These are phyloP conservation scores for Brettanomyces custersianus DNA, from an alignment of 805 yeast genomes.

Conservation along the genomic window DNA sequence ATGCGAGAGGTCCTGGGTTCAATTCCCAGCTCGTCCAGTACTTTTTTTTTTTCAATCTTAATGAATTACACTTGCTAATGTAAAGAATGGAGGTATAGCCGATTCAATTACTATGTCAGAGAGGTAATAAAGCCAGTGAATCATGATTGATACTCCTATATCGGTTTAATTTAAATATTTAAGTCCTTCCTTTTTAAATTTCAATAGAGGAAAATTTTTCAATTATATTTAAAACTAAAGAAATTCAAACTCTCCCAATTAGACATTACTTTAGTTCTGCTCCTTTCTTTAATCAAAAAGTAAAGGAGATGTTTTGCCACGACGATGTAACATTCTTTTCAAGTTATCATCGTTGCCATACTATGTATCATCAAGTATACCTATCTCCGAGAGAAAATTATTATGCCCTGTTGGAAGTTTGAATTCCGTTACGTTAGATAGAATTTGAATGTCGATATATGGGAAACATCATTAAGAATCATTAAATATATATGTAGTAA, in stretches of 20 bases:
- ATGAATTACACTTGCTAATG: no score
- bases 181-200: no score
- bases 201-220: no score
- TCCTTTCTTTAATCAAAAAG: constrained; percentile 47
- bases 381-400: constrained; percentile 43
- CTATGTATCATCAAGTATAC: constrained; percentile 15
- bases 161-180: no score
- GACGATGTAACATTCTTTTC: constrained; percentile 53
- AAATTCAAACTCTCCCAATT: background rate
- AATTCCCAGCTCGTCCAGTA: constrained; percentile 67
- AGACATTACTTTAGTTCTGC: constrained; percentile 4
- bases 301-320: constrained; percentile 57
- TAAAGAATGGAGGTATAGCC: no score
- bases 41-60: no score
- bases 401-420: constrained; percentile 52
- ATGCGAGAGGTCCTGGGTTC: constrained; percentile 73
- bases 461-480: constrained; percentile 17
- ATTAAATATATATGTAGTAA: background rate
- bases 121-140: no score
- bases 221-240: no score
- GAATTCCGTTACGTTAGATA: constrained; percentile 39
- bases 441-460: constrained; percentile 52
- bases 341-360: constrained; percentile 62
- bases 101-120: no score
- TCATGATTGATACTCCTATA: no score